Base-by-base conservation (phyloP, 768 basidiomycete genomes). In the Podaxis sp. region DNA sequence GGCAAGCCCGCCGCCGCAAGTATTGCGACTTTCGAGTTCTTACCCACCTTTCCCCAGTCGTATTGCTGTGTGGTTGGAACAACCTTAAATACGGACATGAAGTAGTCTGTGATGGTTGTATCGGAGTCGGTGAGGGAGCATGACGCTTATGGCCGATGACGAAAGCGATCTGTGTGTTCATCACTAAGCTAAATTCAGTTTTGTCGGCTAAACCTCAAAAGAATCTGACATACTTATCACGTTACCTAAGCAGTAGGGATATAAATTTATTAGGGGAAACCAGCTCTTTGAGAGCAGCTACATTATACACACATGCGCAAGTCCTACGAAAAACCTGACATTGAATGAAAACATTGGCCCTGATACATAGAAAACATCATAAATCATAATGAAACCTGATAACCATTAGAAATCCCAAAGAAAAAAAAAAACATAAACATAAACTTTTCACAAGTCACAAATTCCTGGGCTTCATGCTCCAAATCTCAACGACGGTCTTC, bases 1-100 rank as follows among this genome's bases (percentile, higher is more conserved):
- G 88, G 82, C 3, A 91, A 73, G 53, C 78, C 80, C 49, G 85
- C 83, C 2, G 85, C 82, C 0, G 91, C 93, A 56, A 92, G 87
- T 70, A 93, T 88, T 5, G 96, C 95, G n/a, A 93, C 97, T 73
- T 92, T 91, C 65, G 92, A 93, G 17, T 78, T 78, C 12, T 75
- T 77, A 3, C 96, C 96, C 15, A 85, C 77, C 78, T 92, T 95
- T 20, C 96, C 96, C 96, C 96, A 99, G 71, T 95, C 93, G 72
- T 99, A 98, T 64, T 87, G 83, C 72, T 99, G 95, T 1, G 87
- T 84, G 6, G 93, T 96, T 2, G 94, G 92, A 4, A 81, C 68
- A 68, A 98, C 83, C 74, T 89, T 91, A 79, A 97, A 95, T 15
- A 94, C 87, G 20, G 62, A 62, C 53, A 62, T 55, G 2, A 38